Conservation (phyloP, 805 yeast genomes). For the Kazachstania taianensis region DNA sequence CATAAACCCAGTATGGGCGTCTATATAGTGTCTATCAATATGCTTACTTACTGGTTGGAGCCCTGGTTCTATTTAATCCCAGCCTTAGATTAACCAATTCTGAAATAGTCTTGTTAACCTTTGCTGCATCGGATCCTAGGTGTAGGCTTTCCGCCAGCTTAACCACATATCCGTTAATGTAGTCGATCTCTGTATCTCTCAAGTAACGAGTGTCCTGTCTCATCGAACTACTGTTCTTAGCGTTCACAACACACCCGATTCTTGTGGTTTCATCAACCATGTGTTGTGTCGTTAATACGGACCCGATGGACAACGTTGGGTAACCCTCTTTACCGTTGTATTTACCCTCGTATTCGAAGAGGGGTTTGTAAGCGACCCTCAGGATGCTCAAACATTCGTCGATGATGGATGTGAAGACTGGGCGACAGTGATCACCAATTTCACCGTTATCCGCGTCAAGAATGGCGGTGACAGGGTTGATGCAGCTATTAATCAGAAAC, state of each 20-base stretch:
- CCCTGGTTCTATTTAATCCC: constrained; percentile 20
- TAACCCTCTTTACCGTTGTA: constrained; percentile 15
- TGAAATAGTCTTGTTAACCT: constrained; percentile 27
- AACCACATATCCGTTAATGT: constrained; percentile 73
- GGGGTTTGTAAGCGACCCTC: constrained; percentile 18
- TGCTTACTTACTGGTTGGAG: too few relatives aligned
- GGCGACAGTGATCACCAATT: constrained; percentile 40
- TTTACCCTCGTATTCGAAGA: constrained; percentile 22
- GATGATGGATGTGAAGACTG: constrained; percentile 27
- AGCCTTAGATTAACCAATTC: constrained; percentile 30
- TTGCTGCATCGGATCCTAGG: constrained; percentile 17
- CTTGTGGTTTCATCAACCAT: constrained; percentile 31
- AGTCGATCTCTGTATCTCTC: constrained; percentile 66
- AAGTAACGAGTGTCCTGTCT: constrained; percentile 44
- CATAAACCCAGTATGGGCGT: too few relatives aligned
- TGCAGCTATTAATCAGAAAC: constrained; percentile 68
- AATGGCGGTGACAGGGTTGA: constrained; percentile 75
- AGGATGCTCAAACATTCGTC: constrained; percentile 28
- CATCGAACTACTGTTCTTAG: constrained; percentile 45
- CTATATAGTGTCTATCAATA: too few relatives aligned
- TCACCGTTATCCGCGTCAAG: constrained; percentile 73
- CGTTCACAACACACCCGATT: constrained; percentile 38
- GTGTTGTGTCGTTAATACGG: constrained; percentile 24
- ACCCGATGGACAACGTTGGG: constrained; percentile 23
- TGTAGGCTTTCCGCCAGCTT: constrained; percentile 40